Conservation (phyloP, 306 rosid genomes). For the Casuarina equisetifolia region DNA sequence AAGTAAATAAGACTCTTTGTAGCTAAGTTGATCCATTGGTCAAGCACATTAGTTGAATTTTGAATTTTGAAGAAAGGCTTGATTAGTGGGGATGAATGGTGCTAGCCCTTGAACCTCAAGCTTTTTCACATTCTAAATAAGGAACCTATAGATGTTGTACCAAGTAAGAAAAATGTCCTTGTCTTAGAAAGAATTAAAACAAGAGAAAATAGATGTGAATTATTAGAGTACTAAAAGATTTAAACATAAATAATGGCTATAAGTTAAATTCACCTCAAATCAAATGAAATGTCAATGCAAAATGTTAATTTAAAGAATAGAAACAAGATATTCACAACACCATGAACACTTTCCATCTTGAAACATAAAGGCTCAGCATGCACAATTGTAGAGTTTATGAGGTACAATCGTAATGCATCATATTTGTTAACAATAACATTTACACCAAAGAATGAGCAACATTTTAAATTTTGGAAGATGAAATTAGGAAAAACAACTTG, state of each 20-base stretch:
- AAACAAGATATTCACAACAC: slow-evolving; percentile 73
- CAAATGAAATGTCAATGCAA: neutral
- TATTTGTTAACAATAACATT: slow-evolving; percentile 31
- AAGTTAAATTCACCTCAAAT: neutral
- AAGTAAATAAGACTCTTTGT: slow-evolving; percentile 84
- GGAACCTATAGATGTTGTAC: slow-evolving; percentile 95
- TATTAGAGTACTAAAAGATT: neutral
- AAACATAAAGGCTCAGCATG: slow-evolving; percentile 92
- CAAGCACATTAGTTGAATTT: slow-evolving; percentile 84
- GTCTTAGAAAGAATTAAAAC: slow-evolving; percentile 44
- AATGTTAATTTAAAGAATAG: neutral
- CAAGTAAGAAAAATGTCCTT: slow-evolving; percentile 96
- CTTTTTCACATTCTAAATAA: slow-evolving; percentile 90
- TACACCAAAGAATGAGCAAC: neutral
- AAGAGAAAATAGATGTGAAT: neutral
- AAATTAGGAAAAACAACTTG: slow-evolving; percentile 14
- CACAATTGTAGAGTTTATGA: slow-evolving; percentile 92
- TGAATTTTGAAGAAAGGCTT: slow-evolving; percentile 53
- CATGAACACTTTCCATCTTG: slow-evolving; percentile 95
- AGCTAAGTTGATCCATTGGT: slow-evolving; percentile 97
- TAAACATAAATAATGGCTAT: neutral
- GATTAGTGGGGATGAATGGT: slow-evolving; percentile 63
- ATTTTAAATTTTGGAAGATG: neutral
- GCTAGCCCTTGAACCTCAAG: slow-evolving; percentile 83
- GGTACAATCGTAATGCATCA: slow-evolving; percentile 91